Conservation (phyloP, 768 basidiomycete genomes). For the Zangia roseola region DNA sequence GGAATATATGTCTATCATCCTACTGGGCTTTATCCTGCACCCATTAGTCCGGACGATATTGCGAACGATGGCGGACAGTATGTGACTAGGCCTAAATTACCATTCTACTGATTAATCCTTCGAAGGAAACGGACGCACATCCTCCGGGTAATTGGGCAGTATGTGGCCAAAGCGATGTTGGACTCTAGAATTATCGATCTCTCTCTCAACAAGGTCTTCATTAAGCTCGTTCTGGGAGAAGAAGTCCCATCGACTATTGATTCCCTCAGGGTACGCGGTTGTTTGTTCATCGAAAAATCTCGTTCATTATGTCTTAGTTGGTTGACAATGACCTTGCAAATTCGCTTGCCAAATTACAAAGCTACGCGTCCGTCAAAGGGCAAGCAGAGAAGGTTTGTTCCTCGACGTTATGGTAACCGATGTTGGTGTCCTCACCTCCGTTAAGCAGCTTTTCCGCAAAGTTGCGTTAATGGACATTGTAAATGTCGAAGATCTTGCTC, state of each 20-base stretch:
- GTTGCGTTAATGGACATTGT: slow-evolving; percentile 58
- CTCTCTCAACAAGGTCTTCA: slow-evolving; percentile 92
- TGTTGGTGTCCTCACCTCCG: neutral
- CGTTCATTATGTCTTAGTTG: slow-evolving; percentile 44
- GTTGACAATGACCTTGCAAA: slow-evolving; percentile 85
- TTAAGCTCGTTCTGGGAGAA: slow-evolving; percentile 86
- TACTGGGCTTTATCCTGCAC: slow-evolving; percentile 84
- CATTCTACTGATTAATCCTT: slow-evolving; percentile 1
- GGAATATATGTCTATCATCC: slow-evolving; percentile 83
- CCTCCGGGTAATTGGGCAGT: slow-evolving; percentile 89
- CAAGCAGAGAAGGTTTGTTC: slow-evolving; percentile 54
- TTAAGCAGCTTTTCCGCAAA: slow-evolving; percentile 50
- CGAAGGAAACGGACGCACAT: slow-evolving; percentile 80
- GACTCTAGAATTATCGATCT: slow-evolving; percentile 98
- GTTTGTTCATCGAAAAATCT: neutral
- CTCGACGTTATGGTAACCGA: neutral
- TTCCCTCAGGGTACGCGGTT: slow-evolving; percentile 67
- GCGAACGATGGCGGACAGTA: slow-evolving; percentile 74
- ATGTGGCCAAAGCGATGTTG: slow-evolving; percentile 94
- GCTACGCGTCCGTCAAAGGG: slow-evolving; percentile 51
- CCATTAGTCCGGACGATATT: slow-evolving; percentile 67
- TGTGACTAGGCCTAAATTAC: slow-evolving; percentile 28
- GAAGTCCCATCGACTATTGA: slow-evolving; percentile 80
- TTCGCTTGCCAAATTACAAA: slow-evolving; percentile 78
- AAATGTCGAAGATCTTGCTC: slow-evolving; percentile 80